Conservation (phyloP, 2,329 filamentous ascomycete species). For the Akanthomyces dipterigenus region DNA sequence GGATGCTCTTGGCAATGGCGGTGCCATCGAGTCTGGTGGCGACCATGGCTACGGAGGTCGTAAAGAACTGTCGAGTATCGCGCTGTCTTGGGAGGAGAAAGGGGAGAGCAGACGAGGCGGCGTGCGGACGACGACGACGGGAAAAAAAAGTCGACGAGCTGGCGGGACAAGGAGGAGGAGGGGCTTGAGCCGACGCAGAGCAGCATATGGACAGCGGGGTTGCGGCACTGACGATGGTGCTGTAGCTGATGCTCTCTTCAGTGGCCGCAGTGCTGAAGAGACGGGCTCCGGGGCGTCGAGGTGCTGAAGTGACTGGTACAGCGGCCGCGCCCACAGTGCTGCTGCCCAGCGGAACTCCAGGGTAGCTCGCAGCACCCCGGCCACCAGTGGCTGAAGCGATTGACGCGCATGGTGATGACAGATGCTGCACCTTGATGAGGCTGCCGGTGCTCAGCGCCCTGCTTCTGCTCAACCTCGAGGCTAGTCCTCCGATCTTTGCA, state of each 20-base stretch:
- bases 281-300: background rate
- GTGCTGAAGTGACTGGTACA: too few species aligned
- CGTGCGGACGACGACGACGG: background rate
- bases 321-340: too few species aligned
- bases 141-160: constrained; percentile 6
- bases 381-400: background rate
- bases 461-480: background rate
- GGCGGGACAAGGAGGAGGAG: background rate
- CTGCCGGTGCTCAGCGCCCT: background rate
- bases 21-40: constrained; percentile 93
- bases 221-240: too few species aligned
- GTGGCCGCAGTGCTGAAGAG: background rate
- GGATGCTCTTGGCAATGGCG: constrained; percentile 86
- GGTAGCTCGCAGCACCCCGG: background rate
- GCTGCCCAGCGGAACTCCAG: background rate
- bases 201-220: constrained; percentile 2
- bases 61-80: constrained; percentile 30
- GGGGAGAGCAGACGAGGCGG: background rate
- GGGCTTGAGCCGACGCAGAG: background rate
- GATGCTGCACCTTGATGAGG: background rate
- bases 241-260: background rate
- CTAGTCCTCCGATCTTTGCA: background rate
- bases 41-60: constrained; percentile 61
- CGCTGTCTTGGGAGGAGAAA: constrained; percentile 4
- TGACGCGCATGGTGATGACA: background rate